phyloP scores from a whole-genome alignment of 495 filamentous ascomycete species.

The Penicilliopsis zonata region DNA sequence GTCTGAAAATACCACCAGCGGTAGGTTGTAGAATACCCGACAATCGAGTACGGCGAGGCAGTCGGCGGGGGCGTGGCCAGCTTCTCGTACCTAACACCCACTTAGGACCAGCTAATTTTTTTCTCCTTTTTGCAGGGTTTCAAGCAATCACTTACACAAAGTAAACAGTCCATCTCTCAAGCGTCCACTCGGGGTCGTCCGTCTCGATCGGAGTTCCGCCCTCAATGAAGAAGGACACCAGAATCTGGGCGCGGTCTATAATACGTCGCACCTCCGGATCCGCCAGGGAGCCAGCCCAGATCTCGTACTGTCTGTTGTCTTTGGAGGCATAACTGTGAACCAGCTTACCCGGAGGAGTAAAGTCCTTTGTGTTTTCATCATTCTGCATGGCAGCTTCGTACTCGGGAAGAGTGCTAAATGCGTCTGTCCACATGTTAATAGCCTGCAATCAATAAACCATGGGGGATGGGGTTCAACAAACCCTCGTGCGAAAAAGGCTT shows the following conservation, averaged over 20 bases:
- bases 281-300: constrained; percentile 46
- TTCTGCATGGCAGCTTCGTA: constrained; percentile 47
- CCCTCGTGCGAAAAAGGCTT: constrained; percentile 56
- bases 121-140: background rate
- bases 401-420: constrained; percentile 46
- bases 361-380: constrained; percentile 40
- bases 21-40: constrained; percentile 82
- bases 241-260: constrained; percentile 66
- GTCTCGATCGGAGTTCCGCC: constrained; percentile 62
- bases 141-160: constrained; percentile 44
- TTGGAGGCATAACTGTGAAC: constrained; percentile 37
- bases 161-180: constrained; percentile 79
- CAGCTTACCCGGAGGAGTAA: constrained; percentile 46
- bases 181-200: constrained; percentile 59
- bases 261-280: constrained; percentile 49
- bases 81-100: constrained; percentile 49
- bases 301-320: constrained; percentile 42
- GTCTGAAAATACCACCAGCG: constrained; percentile 46
- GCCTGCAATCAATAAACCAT: background rate
- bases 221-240: constrained; percentile 85
- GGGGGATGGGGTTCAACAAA: constrained; percentile 16
- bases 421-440: constrained; percentile 27
- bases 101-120: no score
- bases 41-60: constrained; percentile 54
- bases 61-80: constrained; percentile 31